phyloP scores from a whole-genome alignment of 2,329 filamentous ascomycete genomes.

The Aureobasidium sp. region DNA sequence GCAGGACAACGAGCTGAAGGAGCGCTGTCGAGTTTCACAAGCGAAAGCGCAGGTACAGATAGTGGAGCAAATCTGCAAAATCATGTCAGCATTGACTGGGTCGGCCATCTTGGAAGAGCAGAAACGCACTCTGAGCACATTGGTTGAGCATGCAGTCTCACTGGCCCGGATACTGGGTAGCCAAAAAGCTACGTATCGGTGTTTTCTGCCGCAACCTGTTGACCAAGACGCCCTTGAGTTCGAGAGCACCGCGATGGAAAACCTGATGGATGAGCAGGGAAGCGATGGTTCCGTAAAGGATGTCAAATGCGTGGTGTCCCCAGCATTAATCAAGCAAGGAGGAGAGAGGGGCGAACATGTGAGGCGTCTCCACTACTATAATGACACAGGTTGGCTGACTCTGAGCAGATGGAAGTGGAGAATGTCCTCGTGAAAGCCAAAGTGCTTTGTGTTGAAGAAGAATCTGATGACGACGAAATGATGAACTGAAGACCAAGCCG shows the following conservation, averaged over 20 bases:
- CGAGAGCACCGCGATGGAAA: slow-evolving; percentile 56
- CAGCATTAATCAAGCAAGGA: slow-evolving; percentile 57
- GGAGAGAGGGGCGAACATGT: slow-evolving; percentile 56
- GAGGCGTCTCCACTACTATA: not conserved
- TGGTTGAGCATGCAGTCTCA: slow-evolving; percentile 25
- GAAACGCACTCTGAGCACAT: slow-evolving; percentile 21
- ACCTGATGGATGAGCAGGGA: slow-evolving; percentile 51
- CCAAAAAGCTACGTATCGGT: slow-evolving; percentile 28
- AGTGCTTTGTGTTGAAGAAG: slow-evolving; percentile 45
- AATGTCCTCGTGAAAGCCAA: slow-evolving; percentile 62
- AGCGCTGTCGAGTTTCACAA: slow-evolving; percentile 19
- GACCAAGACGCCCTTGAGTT: slow-evolving; percentile 46
- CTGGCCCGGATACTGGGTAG: slow-evolving; percentile 27
- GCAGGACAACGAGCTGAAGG: slow-evolving; percentile 27
- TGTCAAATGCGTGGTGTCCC: slow-evolving; percentile 58
- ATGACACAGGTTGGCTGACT: not conserved
- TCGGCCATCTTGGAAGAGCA: slow-evolving; percentile 20
- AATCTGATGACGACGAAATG: not conserved
- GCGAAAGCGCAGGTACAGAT: slow-evolving; percentile 21
- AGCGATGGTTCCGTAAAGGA: slow-evolving; percentile 36
- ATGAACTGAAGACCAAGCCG: not conserved
- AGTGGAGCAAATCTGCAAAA: slow-evolving; percentile 23
- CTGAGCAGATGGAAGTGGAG: slow-evolving; percentile 42
- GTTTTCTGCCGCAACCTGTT: slow-evolving; percentile 23
- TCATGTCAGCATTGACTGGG: slow-evolving; percentile 24